Base-by-base conservation (phyloP, 2,329 filamentous ascomycete genomes). In the Fusarium sp. region DNA sequence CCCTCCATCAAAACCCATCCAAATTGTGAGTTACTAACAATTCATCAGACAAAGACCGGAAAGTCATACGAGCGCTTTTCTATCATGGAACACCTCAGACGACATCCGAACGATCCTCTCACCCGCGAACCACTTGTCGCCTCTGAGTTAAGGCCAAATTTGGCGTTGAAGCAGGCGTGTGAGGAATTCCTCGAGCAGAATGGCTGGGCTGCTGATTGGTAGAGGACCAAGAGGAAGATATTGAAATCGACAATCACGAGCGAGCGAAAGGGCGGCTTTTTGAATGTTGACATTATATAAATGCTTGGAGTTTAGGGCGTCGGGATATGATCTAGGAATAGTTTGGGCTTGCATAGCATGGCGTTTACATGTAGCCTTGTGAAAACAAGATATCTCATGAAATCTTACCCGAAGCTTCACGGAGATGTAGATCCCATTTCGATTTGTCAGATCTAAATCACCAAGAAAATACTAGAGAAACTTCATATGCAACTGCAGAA, bases 121-220 rank as follows among this genome's bases (percentile, higher is more conserved):
- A 98, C 95, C 1, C 85, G 95, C 41, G 91, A 94, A 66, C 89
- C 91, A 0, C 84, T 98, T 48, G 81, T 80, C 0, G 83, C 88
- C 2, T 81, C 84, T 3, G 93, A 98, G 43, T 79, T 98, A 55
- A 85, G 94, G 41, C 91, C 93, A 0, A 98, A 98, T 77, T 84
- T 97, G 43, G 91, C 87, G 2, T 83, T 98, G 60, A 93, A 91
- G 77, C 87, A 92, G 54, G 95, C 93, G 0, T 97, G 93, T 76
- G 89, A 92, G 44, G 92, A 96, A 71, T 98, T 97, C 74, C 82
- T 98, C 61, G 86, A 92, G 28, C 84, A 92, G 71, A 98, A 97
- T 74, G 94, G 93, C 12, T 97, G 96, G 93, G 93, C 94, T 2
- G 94, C 92, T 38, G 94, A 98, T 77, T 98, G 92, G 91, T 97